Evolutionary conservation across 176 grass and related monocot species (phyloP), one percentile per base, ranked within the genome.

Genomic region (Tillandsia leiboldiana): DNA sequence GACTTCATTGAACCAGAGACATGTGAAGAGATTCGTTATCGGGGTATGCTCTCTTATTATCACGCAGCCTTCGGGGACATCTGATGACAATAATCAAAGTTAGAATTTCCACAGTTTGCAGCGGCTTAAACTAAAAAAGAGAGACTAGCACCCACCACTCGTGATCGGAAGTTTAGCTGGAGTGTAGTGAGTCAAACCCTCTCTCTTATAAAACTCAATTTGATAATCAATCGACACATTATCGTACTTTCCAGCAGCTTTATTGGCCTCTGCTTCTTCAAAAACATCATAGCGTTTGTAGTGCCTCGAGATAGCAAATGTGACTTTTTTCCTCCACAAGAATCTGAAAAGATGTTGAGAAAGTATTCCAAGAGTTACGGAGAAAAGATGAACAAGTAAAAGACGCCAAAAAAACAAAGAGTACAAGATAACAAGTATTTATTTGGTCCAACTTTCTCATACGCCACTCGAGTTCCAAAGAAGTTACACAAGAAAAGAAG

Each of bases 261-360:
- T 99, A 77, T 99, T 99, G 26, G 95, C 95, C 80, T 99, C 95
- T 48, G 90, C 90, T 81, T 99, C 95, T 68, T 99, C 95, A 77
- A 90, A 99, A 65, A 99, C 87, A 71, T 99, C 95, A 79, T 93
- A 99, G 65, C 95, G 90, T 53, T 83, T 94, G 85, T 99, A 99
- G 74, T 99, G 95, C 73, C 95, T 88, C 9, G 95, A 99, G 79
- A 99, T 99, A 59, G 90, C 90, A 17, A 99, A 82, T 63, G 80
- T 99, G 49, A 84, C 70, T 77, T 90, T 90, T 70, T 81, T 90
- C 80, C 95, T 81, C 95, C 95, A 99, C 71, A 99, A 87, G 87
- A 94, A 99, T 86, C 95, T 99, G 84, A 71, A 73, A 65, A 42
- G 33, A 42, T 42, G 10, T 76, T 22, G 77, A 63, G 29, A 76